Conservation (phyloP, 768 basidiomycete species). For the Russula sp. region DNA sequence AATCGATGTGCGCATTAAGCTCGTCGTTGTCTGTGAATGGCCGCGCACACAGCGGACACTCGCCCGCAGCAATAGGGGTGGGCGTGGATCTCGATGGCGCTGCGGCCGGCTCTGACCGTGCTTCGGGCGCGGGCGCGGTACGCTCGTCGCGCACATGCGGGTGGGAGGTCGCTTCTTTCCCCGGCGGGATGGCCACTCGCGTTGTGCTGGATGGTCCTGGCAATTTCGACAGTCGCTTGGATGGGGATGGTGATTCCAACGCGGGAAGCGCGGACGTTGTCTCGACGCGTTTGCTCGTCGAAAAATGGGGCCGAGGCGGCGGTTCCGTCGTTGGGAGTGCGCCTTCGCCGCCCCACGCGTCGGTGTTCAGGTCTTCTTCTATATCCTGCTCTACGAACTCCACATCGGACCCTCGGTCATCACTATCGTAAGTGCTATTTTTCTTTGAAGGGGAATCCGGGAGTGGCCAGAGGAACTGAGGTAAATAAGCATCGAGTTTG, state of each 20-base stretch:
- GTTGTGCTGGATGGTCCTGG: not conserved
- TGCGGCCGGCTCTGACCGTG: not conserved
- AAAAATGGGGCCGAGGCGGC: not conserved
- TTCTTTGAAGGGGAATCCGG: slow-evolving; percentile 36
- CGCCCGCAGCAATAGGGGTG: slow-evolving; percentile 26
- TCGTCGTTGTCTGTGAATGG: slow-evolving; percentile 65
- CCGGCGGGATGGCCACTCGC: not conserved
- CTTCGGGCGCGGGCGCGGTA: not conserved
- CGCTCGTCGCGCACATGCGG: not conserved
- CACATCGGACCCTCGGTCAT: slow-evolving; percentile 36
- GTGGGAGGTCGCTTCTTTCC: not conserved
- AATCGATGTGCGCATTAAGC: slow-evolving; percentile 85
- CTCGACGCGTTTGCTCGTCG: not conserved
- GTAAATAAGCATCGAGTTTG: not conserved
- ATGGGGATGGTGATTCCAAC: not conserved
- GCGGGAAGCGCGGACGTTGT: slow-evolving; percentile 12
- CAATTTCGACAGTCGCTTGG: not conserved
- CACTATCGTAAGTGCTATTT: slow-evolving; percentile 29
- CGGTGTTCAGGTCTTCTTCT: slow-evolving; percentile 1
- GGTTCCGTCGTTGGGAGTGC: not conserved
- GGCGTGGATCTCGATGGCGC: not conserved
- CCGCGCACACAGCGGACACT: slow-evolving; percentile 71
- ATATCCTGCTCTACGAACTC: slow-evolving; percentile 47
- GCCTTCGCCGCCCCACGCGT: slow-evolving; percentile 3
- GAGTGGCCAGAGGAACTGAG: slow-evolving; percentile 53